These are phyloP conservation scores for Thalassiosira profunda DNA, from an alignment of 108 stramenopile genomes.

Conservation along the genomic window DNA sequence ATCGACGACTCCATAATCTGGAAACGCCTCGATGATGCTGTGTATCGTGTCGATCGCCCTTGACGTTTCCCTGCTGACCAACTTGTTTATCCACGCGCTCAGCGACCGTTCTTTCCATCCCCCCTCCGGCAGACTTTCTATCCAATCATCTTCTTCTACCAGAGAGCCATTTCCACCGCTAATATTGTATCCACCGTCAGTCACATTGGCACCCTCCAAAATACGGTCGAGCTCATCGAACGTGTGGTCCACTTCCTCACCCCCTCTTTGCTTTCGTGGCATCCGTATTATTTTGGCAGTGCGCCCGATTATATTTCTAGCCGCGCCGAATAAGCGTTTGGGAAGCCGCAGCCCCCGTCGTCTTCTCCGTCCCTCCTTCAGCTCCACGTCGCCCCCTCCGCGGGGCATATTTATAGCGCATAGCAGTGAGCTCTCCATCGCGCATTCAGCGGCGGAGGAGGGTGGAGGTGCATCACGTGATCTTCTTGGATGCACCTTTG, in stretches of 20 bases:
- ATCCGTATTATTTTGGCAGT: neutral
- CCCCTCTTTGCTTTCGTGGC: neutral
- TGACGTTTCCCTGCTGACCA: slow-evolving; percentile 53
- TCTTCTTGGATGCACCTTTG: too few relatives aligned
- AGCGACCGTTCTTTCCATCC: slow-evolving; percentile 19
- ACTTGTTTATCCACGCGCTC: slow-evolving; percentile 24
- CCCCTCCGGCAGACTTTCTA: slow-evolving; percentile 4
- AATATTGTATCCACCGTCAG: too few relatives aligned
- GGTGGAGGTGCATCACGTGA: too few relatives aligned
- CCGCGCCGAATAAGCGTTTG: neutral
- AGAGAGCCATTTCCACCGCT: neutral
- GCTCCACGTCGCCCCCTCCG: neutral
- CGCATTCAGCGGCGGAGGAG: too few relatives aligned
- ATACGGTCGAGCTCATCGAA: slow-evolving; percentile 25
- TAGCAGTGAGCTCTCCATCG: too few relatives aligned
- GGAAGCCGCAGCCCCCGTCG: neutral
- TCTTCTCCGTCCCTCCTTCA: neutral
- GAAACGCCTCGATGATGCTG: slow-evolving; percentile 53
- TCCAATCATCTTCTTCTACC: neutral
- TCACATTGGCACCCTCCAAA: neutral
- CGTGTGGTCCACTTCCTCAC: slow-evolving; percentile 10
- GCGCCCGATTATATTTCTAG: neutral
- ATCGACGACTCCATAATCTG: slow-evolving; percentile 70
- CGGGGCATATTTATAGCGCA: too few relatives aligned
- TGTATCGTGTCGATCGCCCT: slow-evolving; percentile 58